Base-by-base conservation (phyloP, 2,329 filamentous ascomycete species). In the Cladosporium colombiae region DNA sequence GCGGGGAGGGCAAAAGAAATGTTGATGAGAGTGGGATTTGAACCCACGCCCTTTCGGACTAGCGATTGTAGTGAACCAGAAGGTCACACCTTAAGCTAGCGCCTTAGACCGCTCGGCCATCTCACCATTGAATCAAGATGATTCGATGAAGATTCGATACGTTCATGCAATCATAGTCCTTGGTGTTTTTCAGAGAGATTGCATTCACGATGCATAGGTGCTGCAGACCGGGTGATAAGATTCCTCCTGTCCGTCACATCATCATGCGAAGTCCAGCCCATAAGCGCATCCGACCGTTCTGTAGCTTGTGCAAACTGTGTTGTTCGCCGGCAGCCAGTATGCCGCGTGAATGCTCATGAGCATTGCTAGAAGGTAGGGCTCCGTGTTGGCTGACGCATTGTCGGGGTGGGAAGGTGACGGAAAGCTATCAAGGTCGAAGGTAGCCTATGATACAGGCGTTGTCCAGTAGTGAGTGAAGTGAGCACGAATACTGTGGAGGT, bases 61-160 rank as follows among this genome's bases (percentile, higher is more conserved):
- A 63, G 61, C 49, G 60, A 62, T 44, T 63, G 46, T 44, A 31
- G 33, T 40, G 23, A 29, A 13, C 21, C 49, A 23, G 23, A 62
- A n/a, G 50, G 33, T 16, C 56, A 29, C 18, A 55, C 60, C 60
- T 63, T 63, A 63, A 63, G 61, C 61, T 63, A 56, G 61, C 61
- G 61, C 61, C 61, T 63, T 63, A 63, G 61, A 63, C 61, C 61
- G 61, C 61, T 63, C 61, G 61, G 61, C 61, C 61, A 63, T 63
- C 60, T 63, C 60, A 63, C 60, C 60, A 33, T 35, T 53, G 49
- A 62, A 52, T 62, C 56, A 35, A 16, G 21, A 10, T 37, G 44
- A 62, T 52, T 37, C 40, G 44, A 52, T 50, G 40, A 21, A 11
- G 16, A 6, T 6, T 5, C 4, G 2, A 29, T 6, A 5, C 14